Evolutionary conservation across 1,284 basidiomycete species (phyloP).

Genomic region (Pterulicium gracile): DNA sequence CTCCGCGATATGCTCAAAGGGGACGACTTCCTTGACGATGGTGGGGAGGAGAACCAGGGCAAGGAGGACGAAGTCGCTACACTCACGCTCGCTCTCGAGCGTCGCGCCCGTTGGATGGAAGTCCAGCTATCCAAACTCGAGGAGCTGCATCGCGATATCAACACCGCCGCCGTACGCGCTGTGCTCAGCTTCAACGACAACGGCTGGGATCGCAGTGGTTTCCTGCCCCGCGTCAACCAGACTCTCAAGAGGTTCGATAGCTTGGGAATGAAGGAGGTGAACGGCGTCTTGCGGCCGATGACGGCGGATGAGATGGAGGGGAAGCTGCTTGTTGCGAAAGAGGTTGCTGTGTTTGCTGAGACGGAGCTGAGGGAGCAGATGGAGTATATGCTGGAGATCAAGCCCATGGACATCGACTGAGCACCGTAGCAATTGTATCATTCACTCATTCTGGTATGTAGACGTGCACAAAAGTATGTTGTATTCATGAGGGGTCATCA

Average conservation of each 20-base stretch:
- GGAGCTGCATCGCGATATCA: slow-evolving; percentile 77
- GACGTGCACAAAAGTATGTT: no score
- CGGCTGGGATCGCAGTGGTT: slow-evolving; percentile 66
- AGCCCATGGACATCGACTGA: slow-evolving; percentile 27
- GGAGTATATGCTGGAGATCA: slow-evolving; percentile 47
- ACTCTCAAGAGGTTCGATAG: slow-evolving; percentile 58
- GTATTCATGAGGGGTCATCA: no score
- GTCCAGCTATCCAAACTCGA: slow-evolving; percentile 76
- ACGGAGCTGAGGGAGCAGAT: slow-evolving; percentile 62
- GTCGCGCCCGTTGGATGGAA: slow-evolving; percentile 82
- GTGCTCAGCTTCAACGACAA: slow-evolving; percentile 73
- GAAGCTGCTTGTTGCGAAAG: slow-evolving; percentile 56
- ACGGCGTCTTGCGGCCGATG: slow-evolving; percentile 41
- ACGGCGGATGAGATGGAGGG: slow-evolving; percentile 61
- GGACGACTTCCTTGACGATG: slow-evolving; percentile 71
- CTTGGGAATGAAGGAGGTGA: slow-evolving; percentile 43
- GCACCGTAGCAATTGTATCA: neutral
- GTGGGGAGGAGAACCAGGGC: slow-evolving; percentile 46
- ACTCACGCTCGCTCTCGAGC: slow-evolving; percentile 70
- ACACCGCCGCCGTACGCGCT: slow-evolving; percentile 72
- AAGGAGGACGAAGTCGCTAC: slow-evolving; percentile 74
- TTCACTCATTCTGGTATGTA: neutral
- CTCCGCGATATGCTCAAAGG: slow-evolving; percentile 78
- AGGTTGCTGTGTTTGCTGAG: slow-evolving; percentile 60
- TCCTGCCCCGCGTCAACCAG: slow-evolving; percentile 53